Conservation (phyloP, 2,329 filamentous ascomycete genomes). For the Colletotrichum higginsianum region DNA sequence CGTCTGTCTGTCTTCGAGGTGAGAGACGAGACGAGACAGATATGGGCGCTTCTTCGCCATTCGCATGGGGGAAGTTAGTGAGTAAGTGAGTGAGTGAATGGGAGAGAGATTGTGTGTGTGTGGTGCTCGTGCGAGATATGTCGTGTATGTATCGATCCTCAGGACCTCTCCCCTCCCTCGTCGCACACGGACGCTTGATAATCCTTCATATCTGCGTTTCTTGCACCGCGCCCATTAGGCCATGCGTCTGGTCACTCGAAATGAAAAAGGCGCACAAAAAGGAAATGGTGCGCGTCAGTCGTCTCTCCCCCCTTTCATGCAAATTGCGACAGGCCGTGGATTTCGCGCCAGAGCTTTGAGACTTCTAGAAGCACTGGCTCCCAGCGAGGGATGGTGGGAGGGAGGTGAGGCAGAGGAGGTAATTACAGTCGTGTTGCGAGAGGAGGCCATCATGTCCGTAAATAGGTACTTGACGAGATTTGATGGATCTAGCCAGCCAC, state of each 20-base stretch:
- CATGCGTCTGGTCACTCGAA: constrained; percentile 1
- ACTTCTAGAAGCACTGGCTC: constrained; percentile 23
- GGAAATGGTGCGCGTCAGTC: constrained; percentile 17
- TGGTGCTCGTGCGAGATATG: constrained; percentile 5
- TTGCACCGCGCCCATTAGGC: neutral
- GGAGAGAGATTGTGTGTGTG: neutral
- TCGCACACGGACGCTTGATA: neutral
- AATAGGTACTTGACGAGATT: constrained; percentile 41
- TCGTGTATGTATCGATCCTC: neutral
- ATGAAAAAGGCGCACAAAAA: constrained; percentile 21
- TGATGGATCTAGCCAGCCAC: constrained; percentile 32
- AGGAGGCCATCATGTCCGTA: constrained; percentile 40
- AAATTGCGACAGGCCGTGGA: neutral
- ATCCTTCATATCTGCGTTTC: constrained; percentile 3
- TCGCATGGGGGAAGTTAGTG: neutral
- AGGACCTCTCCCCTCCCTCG: neutral
- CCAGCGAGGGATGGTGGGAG: constrained; percentile 9
- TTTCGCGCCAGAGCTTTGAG: constrained; percentile 3
- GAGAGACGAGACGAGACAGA: constrained; percentile 27
- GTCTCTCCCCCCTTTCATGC: neutral
- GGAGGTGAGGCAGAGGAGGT: constrained; percentile 11
- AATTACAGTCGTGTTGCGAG: constrained; percentile 34
- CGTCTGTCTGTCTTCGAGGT: constrained; percentile 19
- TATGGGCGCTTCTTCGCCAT: constrained; percentile 13
- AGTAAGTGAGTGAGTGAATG: neutral